Evolutionary conservation across 257 asterid genomes (phyloP).

Genomic region (Asclepias syriaca): DNA sequence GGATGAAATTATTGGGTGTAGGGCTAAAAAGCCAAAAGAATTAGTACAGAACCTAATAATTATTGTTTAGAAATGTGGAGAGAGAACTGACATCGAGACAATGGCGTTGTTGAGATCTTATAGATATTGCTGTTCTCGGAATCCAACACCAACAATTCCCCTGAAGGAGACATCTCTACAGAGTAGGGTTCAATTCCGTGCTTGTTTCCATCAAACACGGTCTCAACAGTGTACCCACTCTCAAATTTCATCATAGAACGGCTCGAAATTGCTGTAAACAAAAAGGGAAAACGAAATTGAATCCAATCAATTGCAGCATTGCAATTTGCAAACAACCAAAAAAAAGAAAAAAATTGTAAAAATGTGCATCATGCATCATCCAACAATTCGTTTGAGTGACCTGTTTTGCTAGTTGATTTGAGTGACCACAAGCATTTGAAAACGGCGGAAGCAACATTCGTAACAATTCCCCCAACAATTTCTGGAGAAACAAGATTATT

Average conservation of each 20-base stretch:
- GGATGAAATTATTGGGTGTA: background rate
- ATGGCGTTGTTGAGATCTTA: slow-evolving; percentile 62
- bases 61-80: background rate
- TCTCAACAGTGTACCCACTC: slow-evolving; percentile 86
- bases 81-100: slow-evolving; percentile 68
- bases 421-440: slow-evolving; percentile 87
- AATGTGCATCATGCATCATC: slow-evolving; percentile 7
- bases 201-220: slow-evolving; percentile 96
- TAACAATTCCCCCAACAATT: slow-evolving; percentile 73
- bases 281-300: slow-evolving; percentile 10
- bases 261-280: slow-evolving; percentile 49
- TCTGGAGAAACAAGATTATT: slow-evolving; percentile 30
- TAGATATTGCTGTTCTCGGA: slow-evolving; percentile 81
- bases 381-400: too few relatives aligned
- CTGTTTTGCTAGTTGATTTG: slow-evolving; percentile 60
- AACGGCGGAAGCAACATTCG: slow-evolving; percentile 70
- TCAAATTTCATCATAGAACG: slow-evolving; percentile 95
- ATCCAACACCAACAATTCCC: slow-evolving; percentile 71
- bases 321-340: background rate
- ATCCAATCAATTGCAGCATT: slow-evolving; percentile 14
- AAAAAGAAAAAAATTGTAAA: slow-evolving; percentile 16
- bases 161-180: slow-evolving; percentile 61
- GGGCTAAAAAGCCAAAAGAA: background rate
- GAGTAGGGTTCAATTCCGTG: slow-evolving; percentile 79
- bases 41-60: background rate